A percentile compares a stretch with the other conserved stretches of the same genome.
These are phyloP conservation scores for Saccharomycopsis selenospora DNA, from an alignment of 805 yeast genomes.

Conservation along the genomic window DNA sequence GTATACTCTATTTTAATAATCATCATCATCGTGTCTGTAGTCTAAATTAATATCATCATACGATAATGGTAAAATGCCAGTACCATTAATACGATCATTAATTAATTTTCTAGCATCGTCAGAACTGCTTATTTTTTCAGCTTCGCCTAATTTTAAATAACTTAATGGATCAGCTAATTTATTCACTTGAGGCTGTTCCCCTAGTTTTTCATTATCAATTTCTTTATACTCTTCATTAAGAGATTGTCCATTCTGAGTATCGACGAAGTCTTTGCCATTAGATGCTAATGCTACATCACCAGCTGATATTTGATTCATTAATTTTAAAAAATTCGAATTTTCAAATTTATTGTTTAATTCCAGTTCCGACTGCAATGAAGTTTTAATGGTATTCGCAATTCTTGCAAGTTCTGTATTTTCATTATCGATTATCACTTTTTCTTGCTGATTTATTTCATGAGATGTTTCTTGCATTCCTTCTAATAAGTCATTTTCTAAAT, in stretches of 20 bases:
- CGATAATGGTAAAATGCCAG: conserved; percentile 13
- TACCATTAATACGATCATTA: conserved; percentile 10
- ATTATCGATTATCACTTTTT: no score
- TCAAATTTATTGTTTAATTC: conserved; percentile 33
- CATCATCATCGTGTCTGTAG: conserved; percentile 17
- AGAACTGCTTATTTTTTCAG: background rate
- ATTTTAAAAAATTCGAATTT: conserved; percentile 34
- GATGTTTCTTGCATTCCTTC: conserved; percentile 19
- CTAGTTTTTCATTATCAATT: background rate
- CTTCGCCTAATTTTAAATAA: conserved; percentile 10
- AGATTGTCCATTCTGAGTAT: conserved; percentile 31
- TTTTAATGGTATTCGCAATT: conserved; percentile 34
- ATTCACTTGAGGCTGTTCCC: no score
- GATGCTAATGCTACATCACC: conserved; percentile 33
- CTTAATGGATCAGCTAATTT: conserved; percentile 15
- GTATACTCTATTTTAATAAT: background rate
- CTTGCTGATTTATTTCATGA: no score
- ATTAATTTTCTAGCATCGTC: conserved; percentile 15
- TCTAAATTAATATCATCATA: conserved; percentile 15
- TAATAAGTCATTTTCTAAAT: conserved; percentile 23
- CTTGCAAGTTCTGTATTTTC: conserved; percentile 32
- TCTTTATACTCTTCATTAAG: conserved; percentile 18
- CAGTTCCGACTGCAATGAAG: conserved; percentile 23
- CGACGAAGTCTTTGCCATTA: conserved; percentile 33
- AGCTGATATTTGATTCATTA: conserved; percentile 35